Conservation (phyloP, 768 basidiomycete genomes). For the Psilocybe subaeruginosa region DNA sequence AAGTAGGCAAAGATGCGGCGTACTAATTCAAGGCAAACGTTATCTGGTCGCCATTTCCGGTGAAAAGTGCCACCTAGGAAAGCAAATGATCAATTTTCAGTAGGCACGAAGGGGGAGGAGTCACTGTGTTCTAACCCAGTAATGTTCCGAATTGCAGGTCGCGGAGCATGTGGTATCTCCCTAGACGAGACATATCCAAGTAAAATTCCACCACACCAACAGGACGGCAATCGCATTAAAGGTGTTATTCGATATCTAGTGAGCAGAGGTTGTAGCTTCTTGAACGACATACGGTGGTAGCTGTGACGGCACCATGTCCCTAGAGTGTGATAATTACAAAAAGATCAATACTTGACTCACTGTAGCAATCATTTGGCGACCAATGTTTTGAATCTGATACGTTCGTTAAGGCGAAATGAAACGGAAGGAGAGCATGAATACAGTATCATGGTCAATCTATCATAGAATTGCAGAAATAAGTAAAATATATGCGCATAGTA, state of each 20-base stretch:
- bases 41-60: conserved; percentile 25
- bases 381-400: conserved; percentile 23
- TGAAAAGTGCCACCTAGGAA: conserved; percentile 17
- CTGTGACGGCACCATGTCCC: conserved; percentile 25
- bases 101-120: neutral
- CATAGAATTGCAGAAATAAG: neutral
- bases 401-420: neutral
- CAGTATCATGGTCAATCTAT: conserved; percentile 20
- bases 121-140: conserved; percentile 8
- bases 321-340: neutral
- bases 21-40: conserved; percentile 27
- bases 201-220: neutral
- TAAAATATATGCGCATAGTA: neutral
- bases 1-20: neutral
- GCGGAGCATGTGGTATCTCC: conserved; percentile 22
- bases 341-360: conserved; percentile 9
- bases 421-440: neutral
- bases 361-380: conserved; percentile 28
- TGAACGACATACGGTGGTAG: conserved; percentile 20
- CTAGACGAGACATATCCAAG: neutral
- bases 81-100: neutral
- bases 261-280: neutral
- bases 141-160: conserved; percentile 24
- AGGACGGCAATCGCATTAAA: conserved; percentile 19
- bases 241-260: conserved; percentile 25